Evolutionary conservation across 768 basidiomycete genomes (phyloP).

Genomic region (Pisolithus microcarpus): DNA sequence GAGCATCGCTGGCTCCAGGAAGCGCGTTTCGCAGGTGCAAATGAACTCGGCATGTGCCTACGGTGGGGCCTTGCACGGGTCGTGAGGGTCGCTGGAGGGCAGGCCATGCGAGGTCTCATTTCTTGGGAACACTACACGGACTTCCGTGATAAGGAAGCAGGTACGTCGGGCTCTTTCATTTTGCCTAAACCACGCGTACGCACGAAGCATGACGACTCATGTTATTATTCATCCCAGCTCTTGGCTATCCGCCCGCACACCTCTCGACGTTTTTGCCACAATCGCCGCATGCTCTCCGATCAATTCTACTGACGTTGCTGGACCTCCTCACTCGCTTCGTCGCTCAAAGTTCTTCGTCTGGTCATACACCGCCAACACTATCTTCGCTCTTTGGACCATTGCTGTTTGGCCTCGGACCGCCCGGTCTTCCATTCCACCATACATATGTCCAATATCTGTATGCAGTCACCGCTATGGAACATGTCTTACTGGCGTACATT

Average conservation of each 20-base stretch:
- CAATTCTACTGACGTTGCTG: slow-evolving; percentile 62
- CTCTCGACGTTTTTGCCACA: slow-evolving; percentile 62
- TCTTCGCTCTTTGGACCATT: slow-evolving; percentile 86
- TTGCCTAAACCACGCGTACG: slow-evolving; percentile 11
- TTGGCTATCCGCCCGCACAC: slow-evolving; percentile 62
- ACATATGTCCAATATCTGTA: slow-evolving; percentile 71
- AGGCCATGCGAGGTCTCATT: slow-evolving; percentile 73
- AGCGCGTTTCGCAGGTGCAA: slow-evolving; percentile 73
- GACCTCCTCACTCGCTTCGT: slow-evolving; percentile 77
- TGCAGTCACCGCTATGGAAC: slow-evolving; percentile 82
- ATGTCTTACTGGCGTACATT: slow-evolving; percentile 82
- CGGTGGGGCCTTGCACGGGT: slow-evolving; percentile 88
- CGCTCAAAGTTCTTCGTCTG: slow-evolving; percentile 76
- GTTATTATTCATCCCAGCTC: slow-evolving; percentile 30
- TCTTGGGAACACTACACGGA: slow-evolving; percentile 78
- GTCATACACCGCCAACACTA: slow-evolving; percentile 85
- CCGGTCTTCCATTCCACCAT: slow-evolving; percentile 44
- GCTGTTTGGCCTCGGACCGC: slow-evolving; percentile 70
- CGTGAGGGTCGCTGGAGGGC: slow-evolving; percentile 58
- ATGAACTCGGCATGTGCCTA: slow-evolving; percentile 86
- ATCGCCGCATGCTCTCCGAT: slow-evolving; percentile 46
- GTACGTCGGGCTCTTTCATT: slow-evolving; percentile 36
- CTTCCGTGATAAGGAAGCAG: slow-evolving; percentile 77
- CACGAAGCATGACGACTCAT: slow-evolving; percentile 15
- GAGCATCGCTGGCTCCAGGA: slow-evolving; percentile 70